A percentile compares a stretch with the other conserved stretches of the same genome.
These are phyloP conservation scores for Paracamarosporium sp. DNA, from an alignment of 2,329 filamentous ascomycete genomes.

Conservation along the genomic window DNA sequence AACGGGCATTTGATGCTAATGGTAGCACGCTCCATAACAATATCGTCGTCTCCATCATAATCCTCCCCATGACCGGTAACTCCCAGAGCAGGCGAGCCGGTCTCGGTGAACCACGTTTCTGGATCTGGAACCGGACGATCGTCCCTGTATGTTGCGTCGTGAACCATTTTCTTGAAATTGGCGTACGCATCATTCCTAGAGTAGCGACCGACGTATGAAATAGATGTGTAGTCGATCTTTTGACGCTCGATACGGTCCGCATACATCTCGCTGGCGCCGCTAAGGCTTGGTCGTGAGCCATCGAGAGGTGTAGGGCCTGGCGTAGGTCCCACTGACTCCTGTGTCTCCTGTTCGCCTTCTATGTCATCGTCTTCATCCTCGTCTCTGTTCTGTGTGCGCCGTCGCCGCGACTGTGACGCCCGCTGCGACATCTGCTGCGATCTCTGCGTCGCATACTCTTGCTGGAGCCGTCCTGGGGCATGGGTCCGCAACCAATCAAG, in stretches of 20 bases:
- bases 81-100: conserved; percentile 52
- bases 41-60: conserved; percentile 70
- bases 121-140: conserved; percentile 61
- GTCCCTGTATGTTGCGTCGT: conserved; percentile 65
- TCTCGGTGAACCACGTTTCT: conserved; percentile 68
- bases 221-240: conserved; percentile 52
- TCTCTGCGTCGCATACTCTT: conserved; percentile 42
- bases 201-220: conserved; percentile 56
- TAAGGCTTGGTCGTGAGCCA: conserved; percentile 37
- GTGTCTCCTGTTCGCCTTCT: conserved; percentile 38
- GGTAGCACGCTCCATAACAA: conserved; percentile 69
- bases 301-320: conserved; percentile 47
- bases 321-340: conserved; percentile 46
- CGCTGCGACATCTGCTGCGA: conserved; percentile 45
- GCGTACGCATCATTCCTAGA: conserved; percentile 66
- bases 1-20: conserved; percentile 74
- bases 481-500: conserved; percentile 52
- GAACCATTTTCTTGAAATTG: conserved; percentile 66
- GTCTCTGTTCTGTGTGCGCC: conserved; percentile 34
- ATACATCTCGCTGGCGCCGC: conserved; percentile 47
- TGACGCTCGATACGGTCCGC: conserved; percentile 45
- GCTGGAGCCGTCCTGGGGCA: conserved; percentile 33
- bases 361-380: conserved; percentile 28
- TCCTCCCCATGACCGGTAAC: conserved; percentile 48
- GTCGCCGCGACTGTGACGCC: conserved; percentile 37